Percentiles rank a stretch among this genome's conserved stretches.
phyloP scores from a whole-genome alignment of 177 flowering plant genomes.

The Vitis hybrid region DNA sequence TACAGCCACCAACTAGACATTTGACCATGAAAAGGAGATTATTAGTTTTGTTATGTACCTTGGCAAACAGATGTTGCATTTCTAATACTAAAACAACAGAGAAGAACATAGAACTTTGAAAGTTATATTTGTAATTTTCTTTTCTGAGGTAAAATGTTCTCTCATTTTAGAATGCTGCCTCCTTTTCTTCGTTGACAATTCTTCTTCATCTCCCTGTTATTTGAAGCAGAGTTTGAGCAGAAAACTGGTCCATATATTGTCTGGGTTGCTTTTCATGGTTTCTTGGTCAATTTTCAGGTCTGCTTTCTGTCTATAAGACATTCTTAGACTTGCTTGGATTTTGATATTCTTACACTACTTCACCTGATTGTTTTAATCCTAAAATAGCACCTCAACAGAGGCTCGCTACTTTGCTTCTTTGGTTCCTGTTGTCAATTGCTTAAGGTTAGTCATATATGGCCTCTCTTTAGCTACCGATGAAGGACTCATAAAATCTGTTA shows the following conservation, averaged over 20 bases:
- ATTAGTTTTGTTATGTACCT: no score
- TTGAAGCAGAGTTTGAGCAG: conserved; percentile 79
- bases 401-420: conserved; percentile 91
- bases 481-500: conserved; percentile 78
- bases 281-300: conserved; percentile 98
- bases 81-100: no score
- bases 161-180: neutral
- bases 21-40: no score
- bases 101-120: no score
- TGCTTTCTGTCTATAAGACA: neutral
- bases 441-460: conserved; percentile 76
- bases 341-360: conserved; percentile 10
- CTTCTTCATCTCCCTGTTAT: conserved; percentile 1
- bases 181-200: neutral
- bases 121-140: neutral
- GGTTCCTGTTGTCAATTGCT: conserved; percentile 71
- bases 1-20: no score
- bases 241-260: conserved; percentile 82
- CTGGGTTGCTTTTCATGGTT: conserved; percentile 76
- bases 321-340: neutral
- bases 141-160: neutral
- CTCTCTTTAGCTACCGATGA: conserved; percentile 58
- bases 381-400: conserved; percentile 65
- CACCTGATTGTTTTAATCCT: conserved; percentile 41
- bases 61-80: neutral